phyloP scores from a whole-genome alignment of 257 asterid genomes.

The Leonotis leonurus region DNA sequence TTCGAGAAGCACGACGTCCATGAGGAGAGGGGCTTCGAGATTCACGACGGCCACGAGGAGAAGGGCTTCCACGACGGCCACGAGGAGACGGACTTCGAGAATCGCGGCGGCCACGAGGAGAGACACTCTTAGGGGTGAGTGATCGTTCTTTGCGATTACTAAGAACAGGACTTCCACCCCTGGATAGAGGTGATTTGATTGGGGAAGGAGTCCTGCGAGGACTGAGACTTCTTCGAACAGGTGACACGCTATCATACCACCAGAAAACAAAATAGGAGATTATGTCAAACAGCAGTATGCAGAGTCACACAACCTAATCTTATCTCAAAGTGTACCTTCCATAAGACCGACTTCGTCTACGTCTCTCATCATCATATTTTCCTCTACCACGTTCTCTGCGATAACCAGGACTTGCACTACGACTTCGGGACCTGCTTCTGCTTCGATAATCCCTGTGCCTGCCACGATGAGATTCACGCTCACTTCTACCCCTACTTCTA shows the following conservation, averaged over 20 bases:
- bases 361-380: conserved; percentile 68
- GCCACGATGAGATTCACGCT: conserved; percentile 60
- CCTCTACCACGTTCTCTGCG: conserved; percentile 70
- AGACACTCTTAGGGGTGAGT: conserved; percentile 53
- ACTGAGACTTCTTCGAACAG: conserved; percentile 62
- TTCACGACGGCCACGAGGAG: conserved; percentile 39
- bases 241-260: conserved; percentile 57
- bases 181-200: conserved; percentile 41
- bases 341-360: conserved; percentile 65
- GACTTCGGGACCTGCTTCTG: conserved; percentile 53
- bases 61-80: conserved; percentile 49
- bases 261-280: conserved; percentile 1
- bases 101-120: conserved; percentile 58
- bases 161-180: conserved; percentile 61
- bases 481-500: conserved; percentile 67
- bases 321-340: conserved; percentile 44
- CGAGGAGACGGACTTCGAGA: conserved; percentile 63
- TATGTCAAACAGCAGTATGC: not conserved
- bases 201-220: conserved; percentile 76
- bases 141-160: conserved; percentile 43
- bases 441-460: conserved; percentile 54
- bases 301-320: not conserved
- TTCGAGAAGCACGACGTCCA: conserved; percentile 49
- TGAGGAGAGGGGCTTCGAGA: conserved; percentile 63
- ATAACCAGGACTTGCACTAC: conserved; percentile 58